phyloP scores from a whole-genome alignment of 2,329 filamentous ascomycete genomes.

The Aureobasidium sp. region DNA sequence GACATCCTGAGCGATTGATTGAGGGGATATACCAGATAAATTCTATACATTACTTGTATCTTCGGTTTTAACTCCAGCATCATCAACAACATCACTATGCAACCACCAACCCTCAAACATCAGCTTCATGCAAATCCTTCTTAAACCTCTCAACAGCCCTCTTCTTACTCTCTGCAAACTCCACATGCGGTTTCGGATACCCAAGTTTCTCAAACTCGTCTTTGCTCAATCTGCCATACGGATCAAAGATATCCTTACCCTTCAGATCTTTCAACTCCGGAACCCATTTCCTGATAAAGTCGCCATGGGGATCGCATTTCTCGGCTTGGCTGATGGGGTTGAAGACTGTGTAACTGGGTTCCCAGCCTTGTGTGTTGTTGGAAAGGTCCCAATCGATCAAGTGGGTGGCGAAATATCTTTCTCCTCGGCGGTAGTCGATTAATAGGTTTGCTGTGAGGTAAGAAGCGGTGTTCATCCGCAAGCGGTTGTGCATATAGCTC shows the following conservation, averaged over 20 bases:
- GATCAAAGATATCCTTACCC: slow-evolving; percentile 42
- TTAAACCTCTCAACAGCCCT: slow-evolving; percentile 37
- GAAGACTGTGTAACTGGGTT: slow-evolving; percentile 42
- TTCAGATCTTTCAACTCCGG: slow-evolving; percentile 30
- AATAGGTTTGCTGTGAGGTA: slow-evolving; percentile 42
- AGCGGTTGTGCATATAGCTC: slow-evolving; percentile 44
- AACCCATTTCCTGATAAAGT: slow-evolving; percentile 31
- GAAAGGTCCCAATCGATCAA: slow-evolving; percentile 40
- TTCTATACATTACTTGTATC: too few relatives aligned
- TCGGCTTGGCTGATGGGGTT: slow-evolving; percentile 33
- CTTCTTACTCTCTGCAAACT: slow-evolving; percentile 34
- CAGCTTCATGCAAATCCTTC: slow-evolving; percentile 34
- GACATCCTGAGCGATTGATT: too few relatives aligned
- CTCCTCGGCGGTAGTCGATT: slow-evolving; percentile 41
- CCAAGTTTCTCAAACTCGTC: slow-evolving; percentile 41
- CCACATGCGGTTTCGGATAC: slow-evolving; percentile 37
- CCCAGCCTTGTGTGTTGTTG: slow-evolving; percentile 45
- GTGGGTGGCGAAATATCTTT: slow-evolving; percentile 43
- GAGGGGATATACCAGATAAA: too few relatives aligned
- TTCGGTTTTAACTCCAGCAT: too few relatives aligned
- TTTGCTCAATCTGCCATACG: slow-evolving; percentile 34
- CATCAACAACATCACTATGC: background rate
- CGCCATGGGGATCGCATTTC: slow-evolving; percentile 29
- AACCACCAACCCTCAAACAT: slow-evolving; percentile 16
- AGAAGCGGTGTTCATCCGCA: slow-evolving; percentile 41